phyloP scores from a whole-genome alignment of 345 rosid species.

The Linum trigynum region DNA sequence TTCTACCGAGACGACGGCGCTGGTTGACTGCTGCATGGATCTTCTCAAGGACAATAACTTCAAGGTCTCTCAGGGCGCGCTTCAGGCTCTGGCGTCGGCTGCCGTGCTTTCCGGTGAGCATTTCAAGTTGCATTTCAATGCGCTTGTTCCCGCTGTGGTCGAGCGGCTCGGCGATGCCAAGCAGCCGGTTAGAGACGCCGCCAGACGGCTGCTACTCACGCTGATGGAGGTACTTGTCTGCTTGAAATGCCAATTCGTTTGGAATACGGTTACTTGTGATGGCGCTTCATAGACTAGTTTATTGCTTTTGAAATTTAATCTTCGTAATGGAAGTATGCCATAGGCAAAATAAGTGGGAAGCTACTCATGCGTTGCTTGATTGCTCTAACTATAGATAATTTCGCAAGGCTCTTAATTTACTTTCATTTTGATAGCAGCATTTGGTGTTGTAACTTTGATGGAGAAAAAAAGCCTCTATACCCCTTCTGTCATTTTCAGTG shows the following conservation, averaged over 20 bases:
- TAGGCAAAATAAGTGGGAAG: neutral
- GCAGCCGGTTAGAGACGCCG: constrained; percentile 95
- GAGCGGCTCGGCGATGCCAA: constrained; percentile 86
- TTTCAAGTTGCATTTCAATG: constrained; percentile 84
- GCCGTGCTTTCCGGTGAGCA: constrained; percentile 95
- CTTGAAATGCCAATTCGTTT: neutral
- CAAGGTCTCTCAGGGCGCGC: constrained; percentile 85
- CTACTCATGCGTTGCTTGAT: neutral
- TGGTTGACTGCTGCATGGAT: constrained; percentile 92
- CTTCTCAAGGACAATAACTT: constrained; percentile 93
- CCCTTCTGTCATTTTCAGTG: no score
- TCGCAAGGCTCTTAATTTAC: neutral
- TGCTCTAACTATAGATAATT: neutral
- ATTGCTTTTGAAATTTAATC: neutral
- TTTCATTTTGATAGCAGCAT: no score
- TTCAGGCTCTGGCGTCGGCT: constrained; percentile 93
- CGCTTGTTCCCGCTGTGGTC: constrained; percentile 85
- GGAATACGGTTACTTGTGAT: neutral
- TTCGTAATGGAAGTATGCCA: neutral
- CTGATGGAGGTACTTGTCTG: constrained; percentile 76
- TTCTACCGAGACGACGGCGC: constrained; percentile 64
- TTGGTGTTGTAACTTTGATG: no score
- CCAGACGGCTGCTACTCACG: constrained; percentile 81
- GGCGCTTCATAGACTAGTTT: neutral
- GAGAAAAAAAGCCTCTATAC: no score